These are phyloP conservation scores for Trifolium fragiferum DNA, from an alignment of 306 rosid species.

Conservation along the genomic window DNA sequence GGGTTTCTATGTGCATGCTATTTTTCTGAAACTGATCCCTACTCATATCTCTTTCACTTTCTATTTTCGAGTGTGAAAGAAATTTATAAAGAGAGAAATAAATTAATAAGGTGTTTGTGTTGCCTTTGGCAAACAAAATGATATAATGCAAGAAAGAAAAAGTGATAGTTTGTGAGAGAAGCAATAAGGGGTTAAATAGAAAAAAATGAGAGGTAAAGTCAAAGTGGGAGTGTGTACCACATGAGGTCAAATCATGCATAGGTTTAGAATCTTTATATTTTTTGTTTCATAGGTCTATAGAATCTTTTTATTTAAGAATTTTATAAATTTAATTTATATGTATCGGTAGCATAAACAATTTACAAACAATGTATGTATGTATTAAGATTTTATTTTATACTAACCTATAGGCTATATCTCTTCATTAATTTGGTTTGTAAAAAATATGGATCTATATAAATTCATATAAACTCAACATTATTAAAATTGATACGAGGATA, in stretches of 20 bases:
- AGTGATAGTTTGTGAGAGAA: slow-evolving; percentile 22
- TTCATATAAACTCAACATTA: too few relatives aligned
- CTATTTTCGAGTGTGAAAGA: background rate
- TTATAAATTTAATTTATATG: too few relatives aligned
- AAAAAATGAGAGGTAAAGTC: slow-evolving; percentile 39
- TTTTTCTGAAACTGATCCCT: slow-evolving; percentile 56
- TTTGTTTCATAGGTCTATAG: too few relatives aligned
- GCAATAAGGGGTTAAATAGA: slow-evolving; percentile 45
- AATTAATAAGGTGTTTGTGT: background rate
- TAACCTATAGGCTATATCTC: too few relatives aligned
- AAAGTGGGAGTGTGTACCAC: slow-evolving; percentile 39
- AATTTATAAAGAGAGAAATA: background rate
- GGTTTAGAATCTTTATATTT: background rate
- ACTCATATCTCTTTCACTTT: slow-evolving; percentile 20
- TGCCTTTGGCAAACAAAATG: background rate
- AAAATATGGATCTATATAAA: too few relatives aligned
- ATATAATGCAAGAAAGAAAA: background rate
- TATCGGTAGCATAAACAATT: too few relatives aligned
- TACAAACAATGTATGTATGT: too few relatives aligned
- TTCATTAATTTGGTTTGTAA: too few relatives aligned
- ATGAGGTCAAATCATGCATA: background rate
- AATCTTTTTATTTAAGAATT: too few relatives aligned
- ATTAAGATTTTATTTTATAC: too few relatives aligned
- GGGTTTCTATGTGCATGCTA: slow-evolving; percentile 69
- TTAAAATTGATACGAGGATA: too few relatives aligned